phyloP scores from a whole-genome alignment of 257 asterid species.

The Jasminum sambac region DNA sequence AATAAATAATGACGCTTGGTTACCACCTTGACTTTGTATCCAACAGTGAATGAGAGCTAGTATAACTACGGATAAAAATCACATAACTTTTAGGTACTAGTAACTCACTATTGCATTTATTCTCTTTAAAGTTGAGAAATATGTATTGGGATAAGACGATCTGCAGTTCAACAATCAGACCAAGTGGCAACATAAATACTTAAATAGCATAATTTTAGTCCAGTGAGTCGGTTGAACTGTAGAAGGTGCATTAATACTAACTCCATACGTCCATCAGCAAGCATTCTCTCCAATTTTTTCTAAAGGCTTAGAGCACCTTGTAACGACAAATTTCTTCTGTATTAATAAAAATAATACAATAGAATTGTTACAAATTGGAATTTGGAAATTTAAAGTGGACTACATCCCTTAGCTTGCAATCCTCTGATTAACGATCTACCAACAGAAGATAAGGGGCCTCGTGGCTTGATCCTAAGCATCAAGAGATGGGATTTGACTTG shows the following conservation, averaged over 20 bases:
- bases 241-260: slow-evolving; percentile 12
- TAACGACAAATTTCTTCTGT: no score
- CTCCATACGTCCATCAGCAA: slow-evolving; percentile 12
- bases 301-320: not conserved
- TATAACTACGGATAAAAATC: slow-evolving; percentile 12
- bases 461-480: no score
- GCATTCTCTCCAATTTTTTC: slow-evolving; percentile 9
- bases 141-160: slow-evolving; percentile 8
- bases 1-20: slow-evolving; percentile 35
- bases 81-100: not conserved
- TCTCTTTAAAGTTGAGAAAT: slow-evolving; percentile 15
- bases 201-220: slow-evolving; percentile 7
- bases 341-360: no score
- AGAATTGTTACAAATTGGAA: no score
- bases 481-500: no score
- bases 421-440: no score
- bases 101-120: not conserved
- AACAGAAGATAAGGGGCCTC: no score
- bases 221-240: not conserved
- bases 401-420: no score
- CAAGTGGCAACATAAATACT: slow-evolving; percentile 10
- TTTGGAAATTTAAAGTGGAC: no score
- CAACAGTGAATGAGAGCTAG: slow-evolving; percentile 18
- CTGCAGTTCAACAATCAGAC: slow-evolving; percentile 20
- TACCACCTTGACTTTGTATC: slow-evolving; percentile 16